Percentiles rank a stretch among this genome's conserved stretches.
phyloP scores from a whole-genome alignment of 2,329 filamentous ascomycete genomes.

The Mycosphaerella sp. region DNA sequence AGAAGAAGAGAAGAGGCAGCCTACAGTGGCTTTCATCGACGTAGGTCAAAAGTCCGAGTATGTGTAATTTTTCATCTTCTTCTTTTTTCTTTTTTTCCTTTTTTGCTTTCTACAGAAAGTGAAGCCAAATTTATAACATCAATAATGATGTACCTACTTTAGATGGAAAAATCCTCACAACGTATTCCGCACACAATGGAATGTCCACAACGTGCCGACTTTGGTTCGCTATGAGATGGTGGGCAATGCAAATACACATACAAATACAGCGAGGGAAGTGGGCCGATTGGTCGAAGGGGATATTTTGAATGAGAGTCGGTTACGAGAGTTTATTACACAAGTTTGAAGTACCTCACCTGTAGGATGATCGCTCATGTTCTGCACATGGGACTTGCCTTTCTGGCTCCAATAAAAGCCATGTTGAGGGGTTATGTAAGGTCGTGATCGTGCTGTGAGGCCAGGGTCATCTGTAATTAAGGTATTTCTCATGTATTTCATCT shows the following conservation, averaged over 20 bases:
- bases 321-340: slow-evolving; percentile 11
- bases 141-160: too few relatives aligned
- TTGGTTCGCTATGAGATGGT: slow-evolving; percentile 16
- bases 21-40: slow-evolving; percentile 17
- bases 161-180: slow-evolving; percentile 54
- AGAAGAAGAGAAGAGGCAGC: slow-evolving; percentile 1
- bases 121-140: too few relatives aligned
- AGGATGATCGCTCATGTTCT: too few relatives aligned
- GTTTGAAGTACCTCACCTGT: too few relatives aligned
- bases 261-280: slow-evolving; percentile 9
- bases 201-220: slow-evolving; percentile 59
- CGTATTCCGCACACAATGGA: slow-evolving; percentile 74
- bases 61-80: not conserved
- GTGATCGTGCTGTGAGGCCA: too few relatives aligned
- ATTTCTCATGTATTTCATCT: too few relatives aligned
- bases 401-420: too few relatives aligned
- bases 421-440: too few relatives aligned
- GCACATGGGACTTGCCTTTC: too few relatives aligned
- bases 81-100: too few relatives aligned
- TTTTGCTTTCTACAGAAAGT: not conserved
- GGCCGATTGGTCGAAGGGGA: slow-evolving; percentile 20
- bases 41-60: slow-evolving; percentile 21
- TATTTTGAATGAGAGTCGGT: slow-evolving; percentile 16
- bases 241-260: not conserved
- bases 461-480: too few relatives aligned